Base-by-base conservation (phyloP, 805 yeast genomes). In the Candida fluviatilis region DNA sequence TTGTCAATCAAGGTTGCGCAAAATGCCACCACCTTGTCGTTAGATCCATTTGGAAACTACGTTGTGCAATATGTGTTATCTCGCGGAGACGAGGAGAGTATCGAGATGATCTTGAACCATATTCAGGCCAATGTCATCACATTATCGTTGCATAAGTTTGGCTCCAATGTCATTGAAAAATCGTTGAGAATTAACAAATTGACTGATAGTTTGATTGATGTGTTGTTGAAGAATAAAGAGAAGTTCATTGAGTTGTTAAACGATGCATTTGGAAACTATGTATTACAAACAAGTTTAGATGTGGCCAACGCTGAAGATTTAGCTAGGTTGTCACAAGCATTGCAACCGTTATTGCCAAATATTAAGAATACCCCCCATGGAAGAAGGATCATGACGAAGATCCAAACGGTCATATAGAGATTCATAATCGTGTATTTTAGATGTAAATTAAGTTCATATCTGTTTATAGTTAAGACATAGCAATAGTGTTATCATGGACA, bases 11-110 rank as follows among this genome's bases (percentile, higher is more conserved):
- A 76, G 45, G 82, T 91, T 32, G 84, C 93, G 15, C 71, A 71
- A 36, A 71, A 81, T 52, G 80, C 95, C 27, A 73, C 81, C 34
- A 72, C 71, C 26, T 71, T 93, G 37, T 81, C 95, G 13, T 71
- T 85, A 40, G 97, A 93, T 62, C 97, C 97, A 11, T 93, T 85
- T 65, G 99, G 99, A 25, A 93, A 93, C 60, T 93, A 93, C 60
- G 98, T 93, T 36, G 89, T 93, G 36, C 99, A 93, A 62, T 91
- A 93, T 54, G 95, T 93, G 16, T 67, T 85, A 46, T 66, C 75
- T 2, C 67, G 78, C 37, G 72, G 72, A 10, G 71, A 66, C 46
- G 63, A 58, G 13, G 49, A 43, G 21, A 57, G 66, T 24, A 56
- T 65, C 25, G 50, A 43, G 27, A 42, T 56, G 31, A 64, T 68